A percentile compares a stretch with the other conserved stretches of the same genome.
These are phyloP conservation scores for Elsinoe australis DNA, from an alignment of 2,329 filamentous ascomycete species.

Conservation along the genomic window DNA sequence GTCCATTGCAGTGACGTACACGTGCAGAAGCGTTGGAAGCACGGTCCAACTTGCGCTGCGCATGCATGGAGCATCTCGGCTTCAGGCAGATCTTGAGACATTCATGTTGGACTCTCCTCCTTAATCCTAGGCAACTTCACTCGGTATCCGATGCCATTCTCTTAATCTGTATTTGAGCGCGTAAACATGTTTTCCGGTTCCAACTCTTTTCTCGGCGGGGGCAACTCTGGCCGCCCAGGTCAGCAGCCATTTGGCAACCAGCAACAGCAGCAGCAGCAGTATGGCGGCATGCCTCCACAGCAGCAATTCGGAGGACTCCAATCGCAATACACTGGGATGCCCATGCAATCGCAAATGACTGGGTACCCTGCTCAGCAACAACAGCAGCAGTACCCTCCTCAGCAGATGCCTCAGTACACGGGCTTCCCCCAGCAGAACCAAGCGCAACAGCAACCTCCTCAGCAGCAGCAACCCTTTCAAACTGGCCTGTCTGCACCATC, in stretches of 20 bases:
- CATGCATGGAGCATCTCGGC: not conserved
- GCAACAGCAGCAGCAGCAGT: constrained; percentile 44
- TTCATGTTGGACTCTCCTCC: no score
- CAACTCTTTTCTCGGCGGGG: constrained; percentile 75
- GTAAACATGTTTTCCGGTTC: constrained; percentile 78
- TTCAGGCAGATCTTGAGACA: not conserved
- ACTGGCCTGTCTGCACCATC: constrained; percentile 51
- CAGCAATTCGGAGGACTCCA: constrained; percentile 50
- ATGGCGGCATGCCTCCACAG: constrained; percentile 49
- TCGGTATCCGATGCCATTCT: not conserved
- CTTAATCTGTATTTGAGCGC: not conserved
- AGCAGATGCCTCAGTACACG: constrained; percentile 39
- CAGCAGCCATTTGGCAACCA: constrained; percentile 48
- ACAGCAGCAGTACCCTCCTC: constrained; percentile 30
- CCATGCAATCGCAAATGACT: constrained; percentile 38
- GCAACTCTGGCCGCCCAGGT: constrained; percentile 65
- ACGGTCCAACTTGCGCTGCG: not conserved
- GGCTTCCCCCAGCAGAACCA: constrained; percentile 40
- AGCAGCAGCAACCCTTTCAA: constrained; percentile 45
- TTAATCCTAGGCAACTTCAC: constrained; percentile 10
- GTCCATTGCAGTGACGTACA: not conserved
- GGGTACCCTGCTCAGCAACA: constrained; percentile 28
- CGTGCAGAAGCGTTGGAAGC: not conserved
- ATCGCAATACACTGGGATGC: constrained; percentile 56
- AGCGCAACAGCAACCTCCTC: constrained; percentile 42